Evolutionary conservation across 2,329 filamentous ascomycete genomes (phyloP).

Genomic region (Tolypocladium amazonense): DNA sequence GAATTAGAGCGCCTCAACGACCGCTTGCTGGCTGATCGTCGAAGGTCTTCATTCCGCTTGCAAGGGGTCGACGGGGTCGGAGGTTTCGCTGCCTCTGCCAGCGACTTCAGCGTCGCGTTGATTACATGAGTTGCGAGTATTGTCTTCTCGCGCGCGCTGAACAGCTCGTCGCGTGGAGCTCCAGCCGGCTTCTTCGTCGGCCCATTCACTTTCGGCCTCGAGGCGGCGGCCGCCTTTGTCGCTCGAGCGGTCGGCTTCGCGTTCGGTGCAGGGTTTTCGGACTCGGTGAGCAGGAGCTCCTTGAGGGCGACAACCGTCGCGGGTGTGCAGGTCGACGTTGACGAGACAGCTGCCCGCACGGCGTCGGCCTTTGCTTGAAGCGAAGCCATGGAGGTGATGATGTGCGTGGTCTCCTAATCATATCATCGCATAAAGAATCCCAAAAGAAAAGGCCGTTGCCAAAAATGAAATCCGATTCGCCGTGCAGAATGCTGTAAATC

Average conservation of each 20-base stretch:
- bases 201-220: slow-evolving; percentile 13
- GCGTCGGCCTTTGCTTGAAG: slow-evolving; percentile 33
- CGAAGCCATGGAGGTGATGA: slow-evolving; percentile 29
- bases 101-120: slow-evolving; percentile 57
- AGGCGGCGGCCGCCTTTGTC: slow-evolving; percentile 14
- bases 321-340: slow-evolving; percentile 41
- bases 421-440: slow-evolving; percentile 16
- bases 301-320: slow-evolving; percentile 35
- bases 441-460: slow-evolving; percentile 8
- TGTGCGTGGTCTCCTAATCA: slow-evolving; percentile 17
- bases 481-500: slow-evolving; percentile 10
- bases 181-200: slow-evolving; percentile 6
- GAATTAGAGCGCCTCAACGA: slow-evolving; percentile 44
- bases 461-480: slow-evolving; percentile 12
- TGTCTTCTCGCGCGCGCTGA: slow-evolving; percentile 42
- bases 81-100: slow-evolving; percentile 55
- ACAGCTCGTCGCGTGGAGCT: slow-evolving; percentile 15
- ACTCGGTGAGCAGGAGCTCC: slow-evolving; percentile 30
- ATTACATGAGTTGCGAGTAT: slow-evolving; percentile 62
- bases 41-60: slow-evolving; percentile 21
- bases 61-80: slow-evolving; percentile 18
- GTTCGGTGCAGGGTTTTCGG: slow-evolving; percentile 14
- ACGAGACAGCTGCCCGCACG: slow-evolving; percentile 43
- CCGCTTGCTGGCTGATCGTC: slow-evolving; percentile 25
- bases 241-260: slow-evolving; percentile 15